Base-by-base conservation (phyloP, 108 stramenopile genomes). In the Bacterosira constricta region DNA sequence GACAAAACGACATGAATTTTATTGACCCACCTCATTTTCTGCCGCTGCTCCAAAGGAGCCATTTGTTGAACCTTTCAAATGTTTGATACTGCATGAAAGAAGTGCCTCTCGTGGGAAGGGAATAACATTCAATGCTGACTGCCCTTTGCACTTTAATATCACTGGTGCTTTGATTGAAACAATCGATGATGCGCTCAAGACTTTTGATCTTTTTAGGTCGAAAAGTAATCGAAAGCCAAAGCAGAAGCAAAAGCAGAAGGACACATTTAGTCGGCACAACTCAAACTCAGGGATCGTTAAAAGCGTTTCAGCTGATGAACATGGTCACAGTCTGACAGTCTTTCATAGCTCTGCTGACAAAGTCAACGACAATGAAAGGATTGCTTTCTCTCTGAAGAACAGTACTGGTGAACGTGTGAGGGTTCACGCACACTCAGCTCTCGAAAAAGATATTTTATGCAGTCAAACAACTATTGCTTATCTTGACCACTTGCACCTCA, bases 371-470 rank as follows among this genome's bases (percentile, higher is more conserved):
- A 71, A 83, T 17, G 90, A 91, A 45, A 82, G 96, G 17, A 87
- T 96, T 37, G 95, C 96, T 7, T 98, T 96, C 80, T 94, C 96
- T 7, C 52, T 97, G 11, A 70, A 79, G 13, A 98, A 98, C 66
- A 61, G 88, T 20, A 93, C 94, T 31, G 97, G 97, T 13, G 94
- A 98, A 53, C 82, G 83, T 62, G 64, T 96, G 17, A 77, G 97
- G 17, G 76, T 92, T 45, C 91, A 97, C 42, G 88, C 93, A 70
- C 79, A 86, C 18, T 67, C 57, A 25, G 46, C 69, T 31, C 45
- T 46, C 11, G 81, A 86, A 45, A 50, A 63, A 17, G 63, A 66
- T n/a, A 25, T 35, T 1, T 52, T 53, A 35, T 64, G 35, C 32
- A 45, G 46, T 50, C 75, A 52, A 26, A 78, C 81, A 4, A 73